phyloP scores from a whole-genome alignment of 306 rosid genomes.

The Rubus idaeus region DNA sequence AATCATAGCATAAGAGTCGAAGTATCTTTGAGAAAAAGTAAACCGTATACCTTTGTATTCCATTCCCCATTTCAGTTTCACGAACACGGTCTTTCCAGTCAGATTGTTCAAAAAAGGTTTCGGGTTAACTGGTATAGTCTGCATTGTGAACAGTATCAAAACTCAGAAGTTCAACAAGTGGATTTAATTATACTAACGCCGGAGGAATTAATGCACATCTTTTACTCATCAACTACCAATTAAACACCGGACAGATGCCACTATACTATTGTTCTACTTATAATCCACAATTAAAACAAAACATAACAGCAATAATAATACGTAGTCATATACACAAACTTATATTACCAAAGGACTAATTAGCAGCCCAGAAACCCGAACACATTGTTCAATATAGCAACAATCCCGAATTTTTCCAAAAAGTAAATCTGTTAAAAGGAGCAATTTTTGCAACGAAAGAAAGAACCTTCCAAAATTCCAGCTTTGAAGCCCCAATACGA shows the following conservation, averaged over 20 bases:
- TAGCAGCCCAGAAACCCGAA: background rate
- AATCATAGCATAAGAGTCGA: background rate
- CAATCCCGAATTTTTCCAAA: background rate
- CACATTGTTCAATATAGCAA: background rate
- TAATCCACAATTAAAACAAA: background rate
- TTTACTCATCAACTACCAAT: background rate
- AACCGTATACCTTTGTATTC: conserved; percentile 51
- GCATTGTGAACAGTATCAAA: conserved; percentile 15
- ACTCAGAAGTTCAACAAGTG: background rate
- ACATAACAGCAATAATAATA: too few species aligned
- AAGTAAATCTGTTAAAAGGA: background rate
- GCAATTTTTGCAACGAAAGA: background rate
- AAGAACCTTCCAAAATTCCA: background rate
- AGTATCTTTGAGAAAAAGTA: background rate
- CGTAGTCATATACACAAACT: background rate
- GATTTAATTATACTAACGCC: background rate
- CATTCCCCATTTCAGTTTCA: conserved; percentile 64
- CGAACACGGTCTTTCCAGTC: conserved; percentile 57
- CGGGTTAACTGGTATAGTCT: conserved; percentile 61
- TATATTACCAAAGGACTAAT: background rate
- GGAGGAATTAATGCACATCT: background rate
- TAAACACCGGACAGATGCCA: background rate
- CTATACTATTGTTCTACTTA: background rate
- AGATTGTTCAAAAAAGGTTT: conserved; percentile 63
- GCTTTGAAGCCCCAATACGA: background rate